phyloP scores from a whole-genome alignment of 495 filamentous ascomycete genomes.

The Podospora fimiseda region DNA sequence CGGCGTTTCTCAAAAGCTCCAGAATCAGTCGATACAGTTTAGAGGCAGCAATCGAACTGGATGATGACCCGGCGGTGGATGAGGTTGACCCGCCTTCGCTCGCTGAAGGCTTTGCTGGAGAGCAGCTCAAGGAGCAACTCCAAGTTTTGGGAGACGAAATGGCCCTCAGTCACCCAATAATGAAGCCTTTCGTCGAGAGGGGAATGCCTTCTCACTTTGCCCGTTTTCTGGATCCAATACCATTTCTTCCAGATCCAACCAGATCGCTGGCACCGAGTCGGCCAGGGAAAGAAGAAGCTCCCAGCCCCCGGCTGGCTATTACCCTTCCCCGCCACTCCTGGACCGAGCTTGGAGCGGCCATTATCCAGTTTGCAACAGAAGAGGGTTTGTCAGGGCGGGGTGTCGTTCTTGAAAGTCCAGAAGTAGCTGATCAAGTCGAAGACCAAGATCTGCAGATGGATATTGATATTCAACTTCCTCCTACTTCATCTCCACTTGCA shows the following conservation, averaged over 20 bases:
- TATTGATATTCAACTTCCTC: conserved; percentile 30
- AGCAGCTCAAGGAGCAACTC: conserved; percentile 66
- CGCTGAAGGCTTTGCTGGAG: conserved; percentile 77
- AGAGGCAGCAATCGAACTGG: conserved; percentile 82
- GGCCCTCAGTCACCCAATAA: conserved; percentile 59
- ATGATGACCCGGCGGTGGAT: conserved; percentile 64
- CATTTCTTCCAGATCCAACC: conserved; percentile 61
- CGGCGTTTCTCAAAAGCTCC: conserved; percentile 64
- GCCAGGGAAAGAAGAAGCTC: conserved; percentile 39
- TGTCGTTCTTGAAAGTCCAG: conserved; percentile 32
- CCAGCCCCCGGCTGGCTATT: conserved; percentile 46
- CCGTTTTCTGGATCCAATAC: conserved; percentile 66
- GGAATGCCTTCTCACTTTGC: conserved; percentile 56
- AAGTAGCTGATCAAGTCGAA: conserved; percentile 7
- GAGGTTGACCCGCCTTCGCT: conserved; percentile 71
- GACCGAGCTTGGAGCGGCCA: conserved; percentile 36
- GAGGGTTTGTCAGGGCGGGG: conserved; percentile 29
- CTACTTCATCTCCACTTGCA: not conserved
- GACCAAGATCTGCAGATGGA: conserved; percentile 28
- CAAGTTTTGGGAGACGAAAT: conserved; percentile 63
- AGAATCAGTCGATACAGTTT: conserved; percentile 80
- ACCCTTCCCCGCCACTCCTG: conserved; percentile 30
- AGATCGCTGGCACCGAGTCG: conserved; percentile 24
- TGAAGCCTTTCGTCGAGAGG: conserved; percentile 56
- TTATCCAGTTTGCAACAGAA: conserved; percentile 27